phyloP scores from a whole-genome alignment of 345 rosid species.

The Linum tenue region DNA sequence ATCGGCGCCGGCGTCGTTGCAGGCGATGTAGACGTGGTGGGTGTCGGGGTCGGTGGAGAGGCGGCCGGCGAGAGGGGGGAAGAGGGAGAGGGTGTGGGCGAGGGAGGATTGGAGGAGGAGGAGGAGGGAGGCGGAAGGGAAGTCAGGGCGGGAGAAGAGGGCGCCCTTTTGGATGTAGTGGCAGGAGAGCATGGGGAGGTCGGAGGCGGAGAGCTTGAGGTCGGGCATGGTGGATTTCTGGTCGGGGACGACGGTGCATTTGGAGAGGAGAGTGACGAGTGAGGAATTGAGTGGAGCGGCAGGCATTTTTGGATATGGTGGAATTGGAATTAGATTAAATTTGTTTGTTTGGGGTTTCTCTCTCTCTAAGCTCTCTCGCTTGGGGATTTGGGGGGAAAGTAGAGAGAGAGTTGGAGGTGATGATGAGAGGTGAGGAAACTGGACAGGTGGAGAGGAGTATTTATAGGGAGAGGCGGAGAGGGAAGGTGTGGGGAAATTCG shows the following conservation, averaged over 20 bases:
- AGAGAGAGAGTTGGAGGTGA: conserved; percentile 8
- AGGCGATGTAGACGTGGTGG: conserved; percentile 48
- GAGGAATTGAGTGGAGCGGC: conserved; percentile 11
- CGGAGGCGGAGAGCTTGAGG: conserved; percentile 81
- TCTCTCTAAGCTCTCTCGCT: too few relatives aligned
- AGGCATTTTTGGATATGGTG: conserved; percentile 31
- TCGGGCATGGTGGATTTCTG: conserved; percentile 43
- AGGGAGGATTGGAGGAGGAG: conserved; percentile 38
- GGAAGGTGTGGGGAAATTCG: neutral
- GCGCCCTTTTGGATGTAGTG: conserved; percentile 88
- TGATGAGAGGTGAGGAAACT: conserved; percentile 11
- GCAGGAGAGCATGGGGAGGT: conserved; percentile 95
- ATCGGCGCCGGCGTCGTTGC: conserved; percentile 68
- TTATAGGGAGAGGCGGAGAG: conserved; percentile 26
- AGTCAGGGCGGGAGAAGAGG: conserved; percentile 47
- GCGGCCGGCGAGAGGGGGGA: conserved; percentile 94
- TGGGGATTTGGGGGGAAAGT: neutral
- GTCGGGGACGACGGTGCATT: conserved; percentile 45
- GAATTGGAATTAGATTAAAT: too few relatives aligned
- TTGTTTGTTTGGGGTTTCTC: too few relatives aligned
- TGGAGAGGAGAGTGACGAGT: conserved; percentile 34
- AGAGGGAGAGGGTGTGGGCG: conserved; percentile 43
- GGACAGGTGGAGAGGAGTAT: conserved; percentile 13
- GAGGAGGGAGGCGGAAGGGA: conserved; percentile 23
- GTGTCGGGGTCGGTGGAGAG: conserved; percentile 34